These are phyloP conservation scores for Mycena venus DNA, from an alignment of 768 basidiomycete genomes.

Conservation along the genomic window DNA sequence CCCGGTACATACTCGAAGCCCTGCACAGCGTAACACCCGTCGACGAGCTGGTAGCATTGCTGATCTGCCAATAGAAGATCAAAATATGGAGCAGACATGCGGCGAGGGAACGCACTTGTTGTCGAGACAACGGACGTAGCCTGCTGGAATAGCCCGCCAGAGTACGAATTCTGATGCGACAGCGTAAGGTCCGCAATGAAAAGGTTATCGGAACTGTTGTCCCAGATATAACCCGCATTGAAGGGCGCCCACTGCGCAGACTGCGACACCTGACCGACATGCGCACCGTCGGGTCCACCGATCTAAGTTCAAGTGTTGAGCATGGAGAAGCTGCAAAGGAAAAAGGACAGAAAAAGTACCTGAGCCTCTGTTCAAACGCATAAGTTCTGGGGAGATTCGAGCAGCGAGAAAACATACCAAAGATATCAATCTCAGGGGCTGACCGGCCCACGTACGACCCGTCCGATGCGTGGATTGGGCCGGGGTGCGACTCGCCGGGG, in stretches of 20 bases:
- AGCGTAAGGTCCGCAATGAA: conserved; percentile 52
- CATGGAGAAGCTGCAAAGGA: background rate
- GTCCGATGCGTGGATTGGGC: conserved; percentile 56
- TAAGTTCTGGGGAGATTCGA: background rate
- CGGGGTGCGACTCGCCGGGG: conserved; percentile 68
- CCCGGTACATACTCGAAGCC: conserved; percentile 69
- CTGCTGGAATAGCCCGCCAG: conserved; percentile 60
- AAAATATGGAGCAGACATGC: conserved; percentile 10
- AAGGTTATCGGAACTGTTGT: conserved; percentile 49
- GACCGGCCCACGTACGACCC: conserved; percentile 65
- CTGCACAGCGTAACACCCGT: conserved; percentile 61
- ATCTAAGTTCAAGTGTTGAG: conserved; percentile 29
- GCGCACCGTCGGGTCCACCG: conserved; percentile 12
- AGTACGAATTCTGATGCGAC: conserved; percentile 56
- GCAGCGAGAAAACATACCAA: conserved; percentile 42
- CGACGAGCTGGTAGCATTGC: conserved; percentile 59
- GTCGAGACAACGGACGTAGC: conserved; percentile 51
- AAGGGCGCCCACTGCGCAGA: conserved; percentile 69
- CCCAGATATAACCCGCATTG: conserved; percentile 56
- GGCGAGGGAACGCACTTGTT: conserved; percentile 40
- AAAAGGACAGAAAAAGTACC: background rate
- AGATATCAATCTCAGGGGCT: conserved; percentile 73
- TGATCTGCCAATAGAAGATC: conserved; percentile 39
- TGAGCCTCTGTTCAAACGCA: conserved; percentile 51
- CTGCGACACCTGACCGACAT: conserved; percentile 58